These are phyloP conservation scores for Thermothelomyces thermophilus DNA, from an alignment of 2,329 filamentous ascomycete species.

Conservation along the genomic window DNA sequence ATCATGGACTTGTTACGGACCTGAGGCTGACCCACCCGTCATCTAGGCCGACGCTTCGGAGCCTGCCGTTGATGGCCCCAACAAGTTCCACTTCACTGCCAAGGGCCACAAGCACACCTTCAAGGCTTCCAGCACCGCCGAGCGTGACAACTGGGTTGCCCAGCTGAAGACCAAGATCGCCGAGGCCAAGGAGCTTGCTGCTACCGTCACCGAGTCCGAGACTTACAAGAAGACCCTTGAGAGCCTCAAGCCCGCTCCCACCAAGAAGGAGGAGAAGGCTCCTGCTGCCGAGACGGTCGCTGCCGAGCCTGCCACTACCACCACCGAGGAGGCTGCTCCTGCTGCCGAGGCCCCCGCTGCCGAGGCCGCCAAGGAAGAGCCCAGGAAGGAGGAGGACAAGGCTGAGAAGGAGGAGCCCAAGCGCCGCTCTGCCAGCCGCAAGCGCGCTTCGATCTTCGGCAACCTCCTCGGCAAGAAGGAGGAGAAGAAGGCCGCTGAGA, in stretches of 20 bases:
- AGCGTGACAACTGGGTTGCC: conserved; percentile 89
- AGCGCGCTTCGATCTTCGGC: conserved; percentile 60
- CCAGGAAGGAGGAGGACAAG: conserved; percentile 41
- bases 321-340: conserved; percentile 26
- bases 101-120: conserved; percentile 90
- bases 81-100: conserved; percentile 80
- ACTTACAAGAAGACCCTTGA: conserved; percentile 82
- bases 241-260: conserved; percentile 50
- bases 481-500: conserved; percentile 32
- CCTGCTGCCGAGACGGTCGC: conserved; percentile 30
- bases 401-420: conserved; percentile 53
- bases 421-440: conserved; percentile 57
- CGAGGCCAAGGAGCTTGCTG: conserved; percentile 76
- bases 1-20: conserved; percentile 10
- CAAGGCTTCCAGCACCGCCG: conserved; percentile 66
- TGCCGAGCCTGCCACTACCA: conserved; percentile 32
- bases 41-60: conserved; percentile 56
- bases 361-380: conserved; percentile 35
- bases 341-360: conserved; percentile 30
- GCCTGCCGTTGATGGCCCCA: conserved; percentile 65
- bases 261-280: conserved; percentile 41
- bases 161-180: conserved; percentile 75
- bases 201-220: conserved; percentile 69
- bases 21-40: conserved; percentile 2
- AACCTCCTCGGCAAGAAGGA: conserved; percentile 48